Evolutionary conservation across 306 rosid genomes (phyloP).

Genomic region (Oemleria cerasiformis): DNA sequence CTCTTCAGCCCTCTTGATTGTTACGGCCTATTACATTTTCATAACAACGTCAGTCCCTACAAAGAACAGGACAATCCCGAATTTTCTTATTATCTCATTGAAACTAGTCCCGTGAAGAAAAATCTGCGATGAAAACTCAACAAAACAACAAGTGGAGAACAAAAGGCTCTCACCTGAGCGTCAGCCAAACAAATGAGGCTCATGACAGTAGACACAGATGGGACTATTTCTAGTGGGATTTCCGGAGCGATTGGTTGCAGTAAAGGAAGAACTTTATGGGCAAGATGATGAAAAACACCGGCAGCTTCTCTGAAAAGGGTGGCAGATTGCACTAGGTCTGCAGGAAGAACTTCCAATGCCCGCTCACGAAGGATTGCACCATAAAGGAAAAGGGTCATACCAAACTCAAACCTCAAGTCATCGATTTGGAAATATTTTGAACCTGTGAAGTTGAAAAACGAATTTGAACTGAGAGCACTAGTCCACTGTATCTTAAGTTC

Average conservation of each 20-base stretch:
- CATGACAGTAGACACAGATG: conserved; percentile 55
- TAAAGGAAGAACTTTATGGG: conserved; percentile 52
- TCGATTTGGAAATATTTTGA: conserved; percentile 54
- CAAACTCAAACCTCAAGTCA: conserved; percentile 58
- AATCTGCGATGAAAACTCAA: background rate
- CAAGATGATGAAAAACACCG: conserved; percentile 68
- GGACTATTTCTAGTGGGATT: conserved; percentile 57
- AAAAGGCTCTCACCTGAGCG: conserved; percentile 58
- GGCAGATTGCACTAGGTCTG: conserved; percentile 62
- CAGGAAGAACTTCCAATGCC: conserved; percentile 59
- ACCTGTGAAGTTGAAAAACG: conserved; percentile 49
- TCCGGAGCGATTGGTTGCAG: conserved; percentile 41
- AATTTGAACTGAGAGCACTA: conserved; percentile 53
- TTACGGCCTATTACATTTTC: conserved; percentile 52
- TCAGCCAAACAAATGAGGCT: conserved; percentile 74
- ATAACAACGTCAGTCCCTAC: conserved; percentile 15
- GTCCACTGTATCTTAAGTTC: conserved; percentile 63
- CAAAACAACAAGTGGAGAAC: conserved; percentile 9
- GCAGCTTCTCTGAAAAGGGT: conserved; percentile 72
- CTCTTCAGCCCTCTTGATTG: conserved; percentile 70
- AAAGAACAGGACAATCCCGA: background rate
- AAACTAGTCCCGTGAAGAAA: background rate
- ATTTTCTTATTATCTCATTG: background rate
- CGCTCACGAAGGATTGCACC: conserved; percentile 65
- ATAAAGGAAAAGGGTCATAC: conserved; percentile 61